Conservation (phyloP, 192 early-diverging fungal genomes). For the Linnemannia zychae region DNA sequence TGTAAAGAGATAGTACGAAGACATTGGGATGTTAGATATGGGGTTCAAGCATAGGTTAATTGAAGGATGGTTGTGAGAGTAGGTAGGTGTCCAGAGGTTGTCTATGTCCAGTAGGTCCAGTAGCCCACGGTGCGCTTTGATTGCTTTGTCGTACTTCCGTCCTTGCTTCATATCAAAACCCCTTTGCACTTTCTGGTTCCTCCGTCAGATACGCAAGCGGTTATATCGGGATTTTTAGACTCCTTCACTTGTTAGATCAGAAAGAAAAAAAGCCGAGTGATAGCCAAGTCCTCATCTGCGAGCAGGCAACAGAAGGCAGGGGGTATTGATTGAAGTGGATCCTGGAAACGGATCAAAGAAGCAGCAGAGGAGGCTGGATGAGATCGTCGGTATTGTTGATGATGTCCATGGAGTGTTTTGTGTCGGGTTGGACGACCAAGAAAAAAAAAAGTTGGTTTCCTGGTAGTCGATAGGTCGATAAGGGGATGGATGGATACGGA, state of each 20-base stretch:
- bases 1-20: not conserved
- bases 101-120: not conserved
- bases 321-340: too few species aligned
- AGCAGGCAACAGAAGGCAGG: too few species aligned
- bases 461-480: slow-evolving; percentile 7
- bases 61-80: not conserved
- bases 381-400: not conserved
- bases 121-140: not conserved
- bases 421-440: not conserved
- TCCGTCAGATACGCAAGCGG: too few species aligned
- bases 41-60: not conserved
- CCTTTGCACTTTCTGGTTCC: too few species aligned
- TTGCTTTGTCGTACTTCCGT: not conserved
- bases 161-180: not conserved
- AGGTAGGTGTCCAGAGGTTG: not conserved
- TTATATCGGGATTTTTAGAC: too few species aligned
- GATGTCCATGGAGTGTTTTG: too few species aligned
- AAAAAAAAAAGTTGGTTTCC: not conserved
- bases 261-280: too few species aligned
- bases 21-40: not conserved
- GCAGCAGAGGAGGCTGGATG: too few species aligned
- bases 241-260: too few species aligned
- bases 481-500: not conserved
- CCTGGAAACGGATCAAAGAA: too few species aligned
- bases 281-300: too few species aligned